Evolutionary conservation across 768 basidiomycete genomes (phyloP), one percentile per base, ranked within the genome.

Genomic region (Russula virescens): DNA sequence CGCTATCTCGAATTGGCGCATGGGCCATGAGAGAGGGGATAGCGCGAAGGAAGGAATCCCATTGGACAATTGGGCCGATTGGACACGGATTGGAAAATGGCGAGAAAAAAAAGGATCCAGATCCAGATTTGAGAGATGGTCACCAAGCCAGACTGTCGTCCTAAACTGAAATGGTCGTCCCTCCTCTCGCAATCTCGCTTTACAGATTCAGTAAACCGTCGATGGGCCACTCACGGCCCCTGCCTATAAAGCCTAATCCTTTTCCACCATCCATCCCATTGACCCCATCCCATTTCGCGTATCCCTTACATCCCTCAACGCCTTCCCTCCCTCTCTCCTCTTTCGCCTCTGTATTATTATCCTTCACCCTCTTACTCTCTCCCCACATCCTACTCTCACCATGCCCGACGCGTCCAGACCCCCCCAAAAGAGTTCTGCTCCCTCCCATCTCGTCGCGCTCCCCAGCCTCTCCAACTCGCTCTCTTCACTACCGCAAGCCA

Each of bases 401-500:
- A 80, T 80, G 75, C 73, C 77, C 46, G 70, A 72, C 68, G 69
- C 73, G 56, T 72, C 77, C 62, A 78, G 74, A 25, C 55, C 64
- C n/a, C 65, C 59, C 40, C 54, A 64, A 38, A 64, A 64, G 42
- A 42, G 65, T 13, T n/a, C n/a, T n/a, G 42, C 21, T 18, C 80
- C 81, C 65, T 73, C 82, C 62, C 80, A 78, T 71, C 82, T 91
- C 68, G 78, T 88, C 74, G 78, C 89, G 16, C 83, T 87, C 67
- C 89, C 89, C n/a, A 85, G 83, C 68, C 76, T 91, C 50, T 85
- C 89, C 28, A 83, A 79, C 43, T 81, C 85, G 2, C 81, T 91
- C 57, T 83, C 86, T 55, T 77, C 83, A 0, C 79, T 91, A 43
- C 87, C 89, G 0, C 82, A 86, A 67, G 89, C 89, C 10, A 88